Conservation (phyloP, 179 eudicot genomes). For the Beta lomatogona region DNA sequence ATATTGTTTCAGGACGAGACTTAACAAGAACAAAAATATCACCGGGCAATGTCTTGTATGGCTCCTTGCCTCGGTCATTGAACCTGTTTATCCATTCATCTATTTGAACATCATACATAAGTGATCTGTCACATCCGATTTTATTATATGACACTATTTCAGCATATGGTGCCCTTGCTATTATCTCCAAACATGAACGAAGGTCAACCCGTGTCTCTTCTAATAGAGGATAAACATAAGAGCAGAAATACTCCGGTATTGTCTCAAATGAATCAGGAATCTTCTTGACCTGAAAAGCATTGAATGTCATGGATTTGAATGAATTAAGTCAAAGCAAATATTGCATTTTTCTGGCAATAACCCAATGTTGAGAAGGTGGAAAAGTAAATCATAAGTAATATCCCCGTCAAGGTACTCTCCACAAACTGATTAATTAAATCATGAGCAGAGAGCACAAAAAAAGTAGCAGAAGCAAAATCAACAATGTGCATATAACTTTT, state of each 20-base stretch:
- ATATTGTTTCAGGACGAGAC: conserved; percentile 42
- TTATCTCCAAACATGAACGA: conserved; percentile 48
- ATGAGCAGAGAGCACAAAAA: too few relatives aligned
- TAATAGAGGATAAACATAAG: conserved; percentile 54
- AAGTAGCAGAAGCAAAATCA: too few relatives aligned
- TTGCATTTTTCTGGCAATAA: background rate
- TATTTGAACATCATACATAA: conserved; percentile 40
- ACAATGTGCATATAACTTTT: too few relatives aligned
- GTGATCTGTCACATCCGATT: conserved; percentile 1
- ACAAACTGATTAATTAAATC: background rate
- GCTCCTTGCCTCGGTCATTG: conserved; percentile 51
- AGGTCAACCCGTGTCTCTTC: conserved; percentile 71
- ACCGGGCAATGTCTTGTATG: conserved; percentile 67
- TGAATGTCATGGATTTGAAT: background rate
- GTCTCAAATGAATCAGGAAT: conserved; percentile 56
- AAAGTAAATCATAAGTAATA: too few relatives aligned
- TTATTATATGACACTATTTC: conserved; percentile 41
- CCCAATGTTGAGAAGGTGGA: background rate
- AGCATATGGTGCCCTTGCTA: conserved; percentile 64
- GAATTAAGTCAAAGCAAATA: background rate
- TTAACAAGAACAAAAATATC: conserved; percentile 56
- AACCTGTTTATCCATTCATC: conserved; percentile 61
- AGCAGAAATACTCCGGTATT: conserved; percentile 46
- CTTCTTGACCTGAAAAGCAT: conserved; percentile 46
- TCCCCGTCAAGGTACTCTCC: background rate